phyloP scores from a whole-genome alignment of 176 grass and related monocot genomes.

The Lolium multiflorum region DNA sequence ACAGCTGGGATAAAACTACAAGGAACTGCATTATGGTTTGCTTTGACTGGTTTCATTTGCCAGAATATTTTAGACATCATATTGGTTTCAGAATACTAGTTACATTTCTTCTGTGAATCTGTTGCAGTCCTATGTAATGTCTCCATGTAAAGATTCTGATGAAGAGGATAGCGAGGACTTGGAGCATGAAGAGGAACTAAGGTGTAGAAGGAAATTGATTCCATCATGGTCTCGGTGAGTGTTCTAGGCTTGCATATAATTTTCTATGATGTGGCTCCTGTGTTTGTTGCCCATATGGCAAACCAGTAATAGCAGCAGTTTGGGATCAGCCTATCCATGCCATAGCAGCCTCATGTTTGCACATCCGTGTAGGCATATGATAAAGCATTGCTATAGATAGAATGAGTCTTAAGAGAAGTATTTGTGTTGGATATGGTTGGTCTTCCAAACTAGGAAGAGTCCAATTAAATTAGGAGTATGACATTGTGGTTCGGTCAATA shows the following conservation, averaged over 20 bases:
- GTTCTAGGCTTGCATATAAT: constrained; percentile 6
- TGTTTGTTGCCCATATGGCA: background rate
- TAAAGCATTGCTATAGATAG: background rate
- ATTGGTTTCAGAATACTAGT: constrained; percentile 6
- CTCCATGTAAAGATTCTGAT: constrained; percentile 75
- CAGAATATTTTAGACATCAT: constrained; percentile 5
- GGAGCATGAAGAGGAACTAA: constrained; percentile 54
- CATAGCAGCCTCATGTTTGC: background rate
- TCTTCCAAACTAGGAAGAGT: background rate
- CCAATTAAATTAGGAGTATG: background rate
- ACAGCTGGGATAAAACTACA: constrained; percentile 23
- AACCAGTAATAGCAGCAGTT: background rate
- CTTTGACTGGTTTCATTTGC: constrained; percentile 31
- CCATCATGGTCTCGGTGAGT: constrained; percentile 68
- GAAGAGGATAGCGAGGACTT: constrained; percentile 49
- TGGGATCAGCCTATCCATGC: background rate
- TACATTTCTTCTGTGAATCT: constrained; percentile 32
- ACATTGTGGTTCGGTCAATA: background rate
- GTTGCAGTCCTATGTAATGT: constrained; percentile 71
- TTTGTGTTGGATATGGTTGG: background rate
- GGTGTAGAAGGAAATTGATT: constrained; percentile 53
- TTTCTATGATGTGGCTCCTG: background rate
- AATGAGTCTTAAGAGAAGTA: constrained; percentile 7
- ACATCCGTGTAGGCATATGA: constrained; percentile 7
- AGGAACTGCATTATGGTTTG: background rate